Conservation (phyloP, 805 yeast genomes). For the Saturnispora halmiae region DNA sequence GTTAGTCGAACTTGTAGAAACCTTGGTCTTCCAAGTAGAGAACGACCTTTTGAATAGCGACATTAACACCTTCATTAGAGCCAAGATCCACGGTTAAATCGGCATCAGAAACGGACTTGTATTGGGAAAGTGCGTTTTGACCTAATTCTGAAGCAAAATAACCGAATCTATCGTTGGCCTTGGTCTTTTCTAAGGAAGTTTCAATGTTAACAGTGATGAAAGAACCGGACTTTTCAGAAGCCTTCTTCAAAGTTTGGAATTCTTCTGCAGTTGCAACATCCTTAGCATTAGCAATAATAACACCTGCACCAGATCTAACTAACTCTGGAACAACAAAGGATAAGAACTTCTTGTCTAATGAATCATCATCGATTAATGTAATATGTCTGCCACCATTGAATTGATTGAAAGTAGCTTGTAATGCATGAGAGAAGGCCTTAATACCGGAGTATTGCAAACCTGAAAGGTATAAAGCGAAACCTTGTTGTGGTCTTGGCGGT, state of each 20-base stretch:
- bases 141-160: conserved; percentile 37
- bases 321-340: conserved; percentile 66
- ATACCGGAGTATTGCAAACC: conserved; percentile 52
- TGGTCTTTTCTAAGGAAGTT: conserved; percentile 39
- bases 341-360: conserved; percentile 31
- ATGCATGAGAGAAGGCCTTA: conserved; percentile 66
- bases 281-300: conserved; percentile 50
- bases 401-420: conserved; percentile 86
- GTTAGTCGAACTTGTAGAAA: conserved; percentile 45
- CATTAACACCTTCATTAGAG: conserved; percentile 47
- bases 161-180: conserved; percentile 42
- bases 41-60: conserved; percentile 68
- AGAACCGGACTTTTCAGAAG: conserved; percentile 40
- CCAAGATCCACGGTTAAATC: conserved; percentile 47
- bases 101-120: conserved; percentile 41
- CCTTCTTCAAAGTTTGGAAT: conserved; percentile 34
- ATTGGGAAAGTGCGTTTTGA: conserved; percentile 34
- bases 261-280: conserved; percentile 38
- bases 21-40: conserved; percentile 74
- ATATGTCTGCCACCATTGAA: conserved; percentile 76
- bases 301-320: conserved; percentile 87
- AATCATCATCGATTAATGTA: conserved; percentile 39
- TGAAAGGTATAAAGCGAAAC: conserved; percentile 67
- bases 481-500: conserved; percentile 87
- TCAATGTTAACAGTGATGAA: conserved; percentile 44